Evolutionary conservation across 148 eudicot species (phyloP).

Genomic region (Rhododendron henanense): DNA sequence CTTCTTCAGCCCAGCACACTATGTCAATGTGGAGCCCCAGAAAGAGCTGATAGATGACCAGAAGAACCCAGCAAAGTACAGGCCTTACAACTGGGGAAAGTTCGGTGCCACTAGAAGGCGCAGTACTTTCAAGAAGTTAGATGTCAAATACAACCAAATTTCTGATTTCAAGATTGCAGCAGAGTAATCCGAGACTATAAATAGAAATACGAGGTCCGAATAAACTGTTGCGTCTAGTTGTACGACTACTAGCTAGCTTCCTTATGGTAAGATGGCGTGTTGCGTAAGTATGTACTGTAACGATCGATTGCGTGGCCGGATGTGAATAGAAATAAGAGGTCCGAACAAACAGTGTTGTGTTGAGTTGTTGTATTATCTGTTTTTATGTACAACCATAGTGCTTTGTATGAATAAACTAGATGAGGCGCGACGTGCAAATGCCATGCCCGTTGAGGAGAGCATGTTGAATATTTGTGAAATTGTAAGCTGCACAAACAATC

Average conservation of each 20-base stretch:
- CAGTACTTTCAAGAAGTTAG: constrained; percentile 64
- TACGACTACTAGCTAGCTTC: neutral
- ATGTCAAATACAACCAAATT: constrained; percentile 53
- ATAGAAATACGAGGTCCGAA: too few relatives aligned
- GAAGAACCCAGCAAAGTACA: neutral
- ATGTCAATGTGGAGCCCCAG: constrained; percentile 47
- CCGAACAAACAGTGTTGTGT: neutral
- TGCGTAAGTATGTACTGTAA: neutral
- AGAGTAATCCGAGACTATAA: neutral
- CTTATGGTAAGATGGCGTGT: too few relatives aligned
- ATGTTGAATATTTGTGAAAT: too few relatives aligned
- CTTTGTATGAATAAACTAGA: too few relatives aligned
- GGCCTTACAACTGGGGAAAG: constrained; percentile 33
- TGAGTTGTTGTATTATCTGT: neutral
- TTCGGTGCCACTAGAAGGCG: constrained; percentile 39
- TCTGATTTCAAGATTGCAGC: constrained; percentile 27
- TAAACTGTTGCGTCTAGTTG: neutral
- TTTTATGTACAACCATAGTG: neutral
- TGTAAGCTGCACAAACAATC: too few relatives aligned
- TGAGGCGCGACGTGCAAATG: too few relatives aligned
- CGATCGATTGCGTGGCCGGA: neutral
- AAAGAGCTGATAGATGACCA: neutral
- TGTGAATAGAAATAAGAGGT: neutral
- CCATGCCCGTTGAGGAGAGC: too few relatives aligned
- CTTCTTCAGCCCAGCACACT: constrained; percentile 41